phyloP scores from a whole-genome alignment of 2,329 filamentous ascomycete species.

The Clonostachys chloroleuca region DNA sequence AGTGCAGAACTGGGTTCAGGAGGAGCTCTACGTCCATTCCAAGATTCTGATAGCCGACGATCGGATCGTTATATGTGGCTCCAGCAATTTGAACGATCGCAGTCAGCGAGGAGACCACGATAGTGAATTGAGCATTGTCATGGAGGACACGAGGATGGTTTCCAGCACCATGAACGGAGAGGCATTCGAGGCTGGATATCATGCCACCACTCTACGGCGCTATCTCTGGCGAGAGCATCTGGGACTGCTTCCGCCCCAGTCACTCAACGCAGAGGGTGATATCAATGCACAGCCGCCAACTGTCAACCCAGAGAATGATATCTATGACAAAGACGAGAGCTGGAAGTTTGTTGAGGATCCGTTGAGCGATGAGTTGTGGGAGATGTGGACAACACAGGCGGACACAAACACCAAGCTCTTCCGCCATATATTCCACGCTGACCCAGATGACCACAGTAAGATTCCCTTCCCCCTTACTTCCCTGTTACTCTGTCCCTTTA shows the following conservation, averaged over 20 bases:
- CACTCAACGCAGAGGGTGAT: conserved; percentile 61
- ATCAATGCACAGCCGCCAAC: conserved; percentile 70
- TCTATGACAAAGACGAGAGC: conserved; percentile 52
- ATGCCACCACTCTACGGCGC: conserved; percentile 74
- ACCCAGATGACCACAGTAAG: conserved; percentile 78
- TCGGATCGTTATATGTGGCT: conserved; percentile 77
- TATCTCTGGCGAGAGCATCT: conserved; percentile 90
- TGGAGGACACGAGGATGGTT: conserved; percentile 75
- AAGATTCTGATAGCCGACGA: conserved; percentile 92
- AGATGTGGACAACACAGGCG: conserved; percentile 65
- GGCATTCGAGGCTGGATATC: conserved; percentile 72
- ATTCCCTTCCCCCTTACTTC: background rate
- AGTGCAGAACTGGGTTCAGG: conserved; percentile 85
- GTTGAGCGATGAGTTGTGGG: conserved; percentile 60
- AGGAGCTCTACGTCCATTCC: conserved; percentile 92
- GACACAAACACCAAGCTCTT: conserved; percentile 71
- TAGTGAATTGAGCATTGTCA: conserved; percentile 83
- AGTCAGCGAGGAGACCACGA: conserved; percentile 86
- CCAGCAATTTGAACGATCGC: conserved; percentile 88
- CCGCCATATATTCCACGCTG: conserved; percentile 77
- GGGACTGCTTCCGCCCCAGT: conserved; percentile 72
- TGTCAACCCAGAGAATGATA: conserved; percentile 61
- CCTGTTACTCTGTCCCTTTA: background rate
- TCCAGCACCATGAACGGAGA: conserved; percentile 74
- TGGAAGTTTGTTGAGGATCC: conserved; percentile 69